Conservation (phyloP, 192 early-diverging fungal genomes). For the Neocallimastix lanati region DNA sequence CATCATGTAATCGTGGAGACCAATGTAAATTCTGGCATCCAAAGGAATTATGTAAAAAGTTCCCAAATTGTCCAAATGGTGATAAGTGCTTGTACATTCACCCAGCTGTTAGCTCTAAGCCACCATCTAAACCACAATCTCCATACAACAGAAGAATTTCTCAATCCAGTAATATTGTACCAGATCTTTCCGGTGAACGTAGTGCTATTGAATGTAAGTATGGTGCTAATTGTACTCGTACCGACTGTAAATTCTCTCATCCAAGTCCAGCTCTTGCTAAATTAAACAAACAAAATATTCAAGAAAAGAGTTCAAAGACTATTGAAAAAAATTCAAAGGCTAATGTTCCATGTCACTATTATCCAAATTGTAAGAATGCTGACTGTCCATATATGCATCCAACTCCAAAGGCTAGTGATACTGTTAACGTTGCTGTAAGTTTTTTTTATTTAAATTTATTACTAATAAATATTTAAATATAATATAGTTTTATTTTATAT, state of each 20-base stretch:
- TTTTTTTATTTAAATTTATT: neutral
- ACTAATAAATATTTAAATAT: neutral
- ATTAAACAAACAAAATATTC: neutral
- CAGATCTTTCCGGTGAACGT: neutral
- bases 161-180: neutral
- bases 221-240: slow-evolving; percentile 10
- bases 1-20: neutral
- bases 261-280: slow-evolving; percentile 11
- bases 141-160: neutral
- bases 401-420: neutral
- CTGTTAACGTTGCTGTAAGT: neutral
- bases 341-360: neutral
- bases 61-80: slow-evolving; percentile 1
- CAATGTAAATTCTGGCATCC: slow-evolving; percentile 4
- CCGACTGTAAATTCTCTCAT: slow-evolving; percentile 16
- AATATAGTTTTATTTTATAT: neutral
- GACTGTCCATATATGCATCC: neutral
- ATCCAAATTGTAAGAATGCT: neutral
- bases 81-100: slow-evolving; percentile 2
- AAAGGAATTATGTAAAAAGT: slow-evolving; percentile 1
- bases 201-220: slow-evolving; percentile 8
- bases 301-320: neutral
- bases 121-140: neutral
- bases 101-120: neutral
- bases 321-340: neutral